Conservation (phyloP, 2,329 filamentous ascomycete species). For the Botryosphaeria dothidea region DNA sequence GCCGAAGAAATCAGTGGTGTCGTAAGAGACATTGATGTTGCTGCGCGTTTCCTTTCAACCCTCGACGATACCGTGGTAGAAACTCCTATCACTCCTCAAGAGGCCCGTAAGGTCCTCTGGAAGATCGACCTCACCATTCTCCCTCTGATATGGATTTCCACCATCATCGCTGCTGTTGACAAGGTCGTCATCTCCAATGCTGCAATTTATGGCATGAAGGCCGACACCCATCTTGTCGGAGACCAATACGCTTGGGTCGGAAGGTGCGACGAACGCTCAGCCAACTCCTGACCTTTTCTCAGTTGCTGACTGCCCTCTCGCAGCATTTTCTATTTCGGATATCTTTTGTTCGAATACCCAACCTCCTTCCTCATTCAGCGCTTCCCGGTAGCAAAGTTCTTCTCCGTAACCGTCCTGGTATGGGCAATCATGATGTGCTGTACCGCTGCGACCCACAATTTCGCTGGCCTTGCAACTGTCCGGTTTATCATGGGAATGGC, state of each 20-base stretch:
- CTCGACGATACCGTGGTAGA: background rate
- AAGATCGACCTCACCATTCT: constrained; percentile 10
- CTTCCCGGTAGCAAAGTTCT: constrained; percentile 28
- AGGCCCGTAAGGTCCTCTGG: constrained; percentile 13
- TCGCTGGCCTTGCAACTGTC: constrained; percentile 16
- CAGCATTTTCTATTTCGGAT: constrained; percentile 27
- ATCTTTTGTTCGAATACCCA: constrained; percentile 26
- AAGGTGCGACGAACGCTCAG: constrained; percentile 3
- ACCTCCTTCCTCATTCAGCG: constrained; percentile 25
- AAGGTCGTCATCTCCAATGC: constrained; percentile 37
- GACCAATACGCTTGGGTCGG: constrained; percentile 30
- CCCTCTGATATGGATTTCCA: constrained; percentile 2
- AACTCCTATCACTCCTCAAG: background rate
- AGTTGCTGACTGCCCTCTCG: background rate
- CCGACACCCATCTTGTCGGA: constrained; percentile 27
- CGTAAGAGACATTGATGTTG: background rate
- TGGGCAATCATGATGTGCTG: constrained; percentile 26
- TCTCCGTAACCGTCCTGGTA: constrained; percentile 22
- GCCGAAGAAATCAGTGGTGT: background rate
- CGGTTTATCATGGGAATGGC: constrained; percentile 17
- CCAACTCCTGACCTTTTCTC: background rate
- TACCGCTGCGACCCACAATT: constrained; percentile 24
- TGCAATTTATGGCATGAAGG: constrained; percentile 28
- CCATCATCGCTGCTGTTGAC: constrained; percentile 39
- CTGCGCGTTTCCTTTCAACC: constrained; percentile 1